Percentiles rank a stretch among this genome's conserved stretches.
Evolutionary conservation across 768 basidiomycete species (phyloP).

Genomic region (Brasilioporus rufonigricans): DNA sequence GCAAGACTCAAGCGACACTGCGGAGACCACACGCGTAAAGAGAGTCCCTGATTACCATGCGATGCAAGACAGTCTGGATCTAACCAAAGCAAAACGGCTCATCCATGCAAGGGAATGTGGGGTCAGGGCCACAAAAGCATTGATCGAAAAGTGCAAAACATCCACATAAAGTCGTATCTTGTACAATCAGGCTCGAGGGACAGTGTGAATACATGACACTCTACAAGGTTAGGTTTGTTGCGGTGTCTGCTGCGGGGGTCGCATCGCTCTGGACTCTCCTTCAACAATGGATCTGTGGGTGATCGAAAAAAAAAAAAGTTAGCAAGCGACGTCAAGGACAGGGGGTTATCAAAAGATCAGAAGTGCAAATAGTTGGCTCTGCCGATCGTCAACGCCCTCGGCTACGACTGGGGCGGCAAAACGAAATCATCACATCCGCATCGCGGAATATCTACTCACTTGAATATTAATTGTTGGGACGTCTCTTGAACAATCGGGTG

Average conservation of each 20-base stretch:
- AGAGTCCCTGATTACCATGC: conserved; percentile 46
- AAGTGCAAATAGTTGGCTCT: conserved; percentile 66
- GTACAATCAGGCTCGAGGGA: conserved; percentile 3
- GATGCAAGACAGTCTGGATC: conserved; percentile 42
- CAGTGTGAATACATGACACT: not conserved
- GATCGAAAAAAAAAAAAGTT: conserved; percentile 1
- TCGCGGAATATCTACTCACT: conserved; percentile 29
- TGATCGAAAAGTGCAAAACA: conserved; percentile 44
- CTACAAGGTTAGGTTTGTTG: not conserved
- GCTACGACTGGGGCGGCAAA: conserved; percentile 79
- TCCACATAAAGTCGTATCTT: not conserved
- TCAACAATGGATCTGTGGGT: not conserved
- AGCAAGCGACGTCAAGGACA: conserved; percentile 4
- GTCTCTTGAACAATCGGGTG: conserved; percentile 17
- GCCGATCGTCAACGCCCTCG: conserved; percentile 59
- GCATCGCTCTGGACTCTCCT: no score
- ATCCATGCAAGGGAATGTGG: conserved; percentile 68
- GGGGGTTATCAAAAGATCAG: conserved; percentile 40
- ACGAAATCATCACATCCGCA: conserved; percentile 51
- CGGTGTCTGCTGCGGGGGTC: no score
- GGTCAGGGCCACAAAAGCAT: conserved; percentile 55
- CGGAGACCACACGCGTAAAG: conserved; percentile 8
- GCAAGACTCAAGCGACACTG: not conserved
- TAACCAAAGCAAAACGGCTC: conserved; percentile 63
- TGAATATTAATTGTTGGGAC: not conserved